Base-by-base conservation (phyloP, 2,329 filamentous ascomycete species). In the Knufia petricola region DNA sequence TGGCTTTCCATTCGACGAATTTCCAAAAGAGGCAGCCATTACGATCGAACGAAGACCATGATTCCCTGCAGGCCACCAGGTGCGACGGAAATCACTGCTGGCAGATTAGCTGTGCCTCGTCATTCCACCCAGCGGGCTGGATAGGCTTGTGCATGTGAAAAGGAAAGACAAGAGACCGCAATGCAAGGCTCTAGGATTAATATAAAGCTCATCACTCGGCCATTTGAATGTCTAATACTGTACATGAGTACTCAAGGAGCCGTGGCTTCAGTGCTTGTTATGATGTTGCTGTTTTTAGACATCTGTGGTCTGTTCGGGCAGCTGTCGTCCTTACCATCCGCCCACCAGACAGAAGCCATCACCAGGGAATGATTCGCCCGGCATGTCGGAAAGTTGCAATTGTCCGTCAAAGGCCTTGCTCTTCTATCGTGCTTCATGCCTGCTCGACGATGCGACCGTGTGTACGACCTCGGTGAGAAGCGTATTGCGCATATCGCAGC, bases 351-450 rank as follows among this genome's bases (percentile, higher is more conserved):
- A 41, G 38, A 41, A 24, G 17, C 21, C 21, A 66, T 64, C 3
- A 71, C 87, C 31, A 60, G 67, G 7, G 63, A 70, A 24, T 95
- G 88, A 88, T 92, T 94, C 64, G 61, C 63, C 12, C 66, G 70
- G 1, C 77, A 94, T 61, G 76, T 77, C 3, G 63, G 64, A 12
- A 13, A 68, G 81, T 60, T 69, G 72, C 0, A 67, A 76, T 6
- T 69, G 75, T 26, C 78, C 77, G 1, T 69, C 81, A 13, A 41
- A 58, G 69, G 73, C 1, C 68, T 77, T 1, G 82, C 85, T 2
- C 66, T 95, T 1, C 69, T 94, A 0, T 89, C 84, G 1, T 82
- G 82, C 2, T 66, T 95, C 0, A 75, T 94, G 0, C 87, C 88
- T 0, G 82, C 88, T 53, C 81, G 76, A 55, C 75, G 87, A 47